Evolutionary conservation across 371 early-diverging fungal species (phyloP).

Genomic region (Dinochytrium kinnereticum): DNA sequence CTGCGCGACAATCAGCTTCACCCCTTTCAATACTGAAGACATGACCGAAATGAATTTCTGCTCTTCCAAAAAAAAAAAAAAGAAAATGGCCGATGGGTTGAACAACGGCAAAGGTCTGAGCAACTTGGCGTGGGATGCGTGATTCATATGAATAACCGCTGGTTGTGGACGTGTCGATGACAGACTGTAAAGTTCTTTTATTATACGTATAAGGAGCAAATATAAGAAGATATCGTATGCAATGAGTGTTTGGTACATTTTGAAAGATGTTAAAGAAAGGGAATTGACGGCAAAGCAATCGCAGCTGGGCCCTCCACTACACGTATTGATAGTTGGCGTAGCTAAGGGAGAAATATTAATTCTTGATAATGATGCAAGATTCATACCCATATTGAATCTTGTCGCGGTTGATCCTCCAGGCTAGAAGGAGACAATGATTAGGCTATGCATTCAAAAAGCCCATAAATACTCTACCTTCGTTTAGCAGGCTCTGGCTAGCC

Average conservation of each 20-base stretch:
- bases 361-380: neutral
- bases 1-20: constrained; percentile 15
- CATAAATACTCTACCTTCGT: constrained; percentile 32
- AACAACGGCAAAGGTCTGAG: too few species aligned
- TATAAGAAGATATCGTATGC: too few species aligned
- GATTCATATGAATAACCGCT: too few species aligned
- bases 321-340: constrained; percentile 42
- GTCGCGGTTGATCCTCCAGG: constrained; percentile 59
- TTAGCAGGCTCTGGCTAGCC: constrained; percentile 47
- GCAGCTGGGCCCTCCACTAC: neutral
- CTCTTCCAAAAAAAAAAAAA: neutral
- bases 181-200: too few species aligned
- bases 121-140: too few species aligned
- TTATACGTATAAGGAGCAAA: too few species aligned
- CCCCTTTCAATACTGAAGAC: neutral
- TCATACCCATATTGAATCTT: constrained; percentile 57
- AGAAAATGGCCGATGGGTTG: neutral
- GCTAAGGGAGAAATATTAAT: constrained; percentile 4
- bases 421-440: neutral
- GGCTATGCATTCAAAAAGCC: neutral
- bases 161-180: too few species aligned
- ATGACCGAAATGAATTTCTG: neutral
- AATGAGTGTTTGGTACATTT: neutral
- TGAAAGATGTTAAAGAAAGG: neutral
- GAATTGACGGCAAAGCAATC: neutral